Percentiles rank a stretch among this genome's conserved stretches.
These are phyloP conservation scores for Tetragonia tetragonoides DNA, from an alignment of 148 eudicot species.

Conservation along the genomic window DNA sequence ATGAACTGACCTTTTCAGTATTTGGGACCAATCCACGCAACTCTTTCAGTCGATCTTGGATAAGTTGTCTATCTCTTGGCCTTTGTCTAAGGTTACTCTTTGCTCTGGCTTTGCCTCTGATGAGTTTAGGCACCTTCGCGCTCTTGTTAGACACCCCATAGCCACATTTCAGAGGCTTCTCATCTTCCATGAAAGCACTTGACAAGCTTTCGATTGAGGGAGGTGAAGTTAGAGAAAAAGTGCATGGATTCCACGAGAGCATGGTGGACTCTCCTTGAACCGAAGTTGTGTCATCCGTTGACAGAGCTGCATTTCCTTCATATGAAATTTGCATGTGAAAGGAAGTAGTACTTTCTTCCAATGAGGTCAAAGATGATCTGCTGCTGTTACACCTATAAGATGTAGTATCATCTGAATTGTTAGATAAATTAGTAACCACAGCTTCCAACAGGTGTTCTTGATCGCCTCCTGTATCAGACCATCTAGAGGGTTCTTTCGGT, in stretches of 20 bases:
- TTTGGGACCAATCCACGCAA: constrained; percentile 70
- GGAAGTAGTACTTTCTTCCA: constrained; percentile 31
- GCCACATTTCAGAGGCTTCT: constrained; percentile 25
- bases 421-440: constrained; percentile 31
- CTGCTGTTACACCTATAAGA: constrained; percentile 17
- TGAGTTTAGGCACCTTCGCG: constrained; percentile 25
- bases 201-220: constrained; percentile 43
- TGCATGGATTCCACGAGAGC: constrained; percentile 16
- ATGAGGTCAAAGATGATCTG: constrained; percentile 32
- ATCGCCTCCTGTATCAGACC: constrained; percentile 28
- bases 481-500: constrained; percentile 28
- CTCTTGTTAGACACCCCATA: constrained; percentile 24
- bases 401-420: constrained; percentile 30
- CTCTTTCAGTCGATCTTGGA: constrained; percentile 77
- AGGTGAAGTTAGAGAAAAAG: constrained; percentile 26
- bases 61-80: constrained; percentile 82
- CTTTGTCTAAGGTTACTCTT: constrained; percentile 47
- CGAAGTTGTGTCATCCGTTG: background rate
- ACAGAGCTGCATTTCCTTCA: constrained; percentile 18
- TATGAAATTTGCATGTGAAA: constrained; percentile 25
- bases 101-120: constrained; percentile 41
- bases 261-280: constrained; percentile 19
- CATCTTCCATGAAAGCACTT: constrained; percentile 34
- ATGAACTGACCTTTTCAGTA: constrained; percentile 50
- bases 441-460: constrained; percentile 42